Evolutionary conservation across 495 filamentous ascomycete species (phyloP).

Genomic region (Bryoglossum gracile): DNA sequence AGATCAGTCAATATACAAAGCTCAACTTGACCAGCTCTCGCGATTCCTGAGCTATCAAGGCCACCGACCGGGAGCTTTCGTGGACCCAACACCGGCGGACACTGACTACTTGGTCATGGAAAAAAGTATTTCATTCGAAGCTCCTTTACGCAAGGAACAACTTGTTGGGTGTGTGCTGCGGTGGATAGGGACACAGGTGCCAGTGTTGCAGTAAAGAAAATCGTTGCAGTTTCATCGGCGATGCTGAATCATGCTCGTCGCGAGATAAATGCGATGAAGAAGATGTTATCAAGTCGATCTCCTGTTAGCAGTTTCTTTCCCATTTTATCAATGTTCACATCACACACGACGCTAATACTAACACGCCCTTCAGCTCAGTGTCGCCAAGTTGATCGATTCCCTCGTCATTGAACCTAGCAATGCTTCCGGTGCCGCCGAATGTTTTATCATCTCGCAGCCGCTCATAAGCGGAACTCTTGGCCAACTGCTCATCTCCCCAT

Average conservation of each 20-base stretch:
- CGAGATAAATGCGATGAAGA: too few relatives aligned
- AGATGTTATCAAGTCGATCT: too few relatives aligned
- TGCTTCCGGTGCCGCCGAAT: neutral
- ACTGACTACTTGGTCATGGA: neutral
- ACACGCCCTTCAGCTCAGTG: too few relatives aligned
- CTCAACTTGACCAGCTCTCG: neutral
- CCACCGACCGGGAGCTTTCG: neutral
- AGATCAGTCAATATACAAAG: neutral
- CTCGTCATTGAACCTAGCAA: too few relatives aligned
- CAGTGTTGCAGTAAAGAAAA: neutral
- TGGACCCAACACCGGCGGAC: neutral
- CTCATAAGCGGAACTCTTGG: neutral
- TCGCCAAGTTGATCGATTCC: too few relatives aligned
- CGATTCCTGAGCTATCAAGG: neutral
- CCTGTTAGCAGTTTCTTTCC: too few relatives aligned
- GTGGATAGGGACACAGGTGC: neutral
- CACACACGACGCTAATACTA: too few relatives aligned
- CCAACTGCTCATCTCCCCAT: neutral
- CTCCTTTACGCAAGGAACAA: neutral
- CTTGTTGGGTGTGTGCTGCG: neutral
- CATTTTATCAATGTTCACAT: too few relatives aligned
- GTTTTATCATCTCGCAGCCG: slow-evolving; percentile 1
- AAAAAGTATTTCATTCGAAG: neutral
- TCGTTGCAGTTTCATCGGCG: too few relatives aligned
- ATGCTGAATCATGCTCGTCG: too few relatives aligned